Evolutionary conservation across 2,329 filamentous ascomycete species (phyloP), one percentile per base, ranked within the genome.

Genomic region (Alternaria conjuncta): DNA sequence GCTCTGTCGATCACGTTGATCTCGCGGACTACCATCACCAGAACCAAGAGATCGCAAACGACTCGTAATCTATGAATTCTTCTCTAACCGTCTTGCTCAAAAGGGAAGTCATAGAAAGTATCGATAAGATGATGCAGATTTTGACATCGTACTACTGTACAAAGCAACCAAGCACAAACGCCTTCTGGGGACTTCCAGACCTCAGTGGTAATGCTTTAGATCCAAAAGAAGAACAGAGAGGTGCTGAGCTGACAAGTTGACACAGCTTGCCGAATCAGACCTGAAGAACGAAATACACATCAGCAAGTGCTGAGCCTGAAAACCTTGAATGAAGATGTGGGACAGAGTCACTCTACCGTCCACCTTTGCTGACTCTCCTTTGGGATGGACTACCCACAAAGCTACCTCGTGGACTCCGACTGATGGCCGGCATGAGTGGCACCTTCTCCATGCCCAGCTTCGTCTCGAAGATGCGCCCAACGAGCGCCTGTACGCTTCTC

Each of bases 401-500:
- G 57, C 75, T 74, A 3, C 67, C 68, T 10, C 69, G 64, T 9
- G 75, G 70, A 57, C 73, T 73, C 46, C 71, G 64, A 4, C 45
- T 64, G 4, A 60, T 51, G 2, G 65, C 60, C 43, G 67, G 68
- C 75, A 78, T 77, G 2, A 78, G 61, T 55, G 36, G 59, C 4
- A 78, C 71, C 12, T 57, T 66, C 47, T 65, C 53, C 2, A 63
- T 72, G 0, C 74, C 72, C 18, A 77, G 23, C 49, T 70, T 73
- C 2, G 45, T 62, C 60, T 98, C 95, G 55, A 96, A 96, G 2
- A 98, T 90, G 41, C 94, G 86, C 70, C 90, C 86, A 65, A 97
- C 84, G 23, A 98, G 86, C 1, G 88, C 86, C 65, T 97, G 89
- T 45, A 99, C 85, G 1, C 92, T 91, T 10, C 88, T 81, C 64